Percentiles rank a stretch among this genome's conserved stretches.
These are phyloP conservation scores for Pythium dissotocum DNA, from an alignment of 352 stramenopile genomes.

Conservation along the genomic window DNA sequence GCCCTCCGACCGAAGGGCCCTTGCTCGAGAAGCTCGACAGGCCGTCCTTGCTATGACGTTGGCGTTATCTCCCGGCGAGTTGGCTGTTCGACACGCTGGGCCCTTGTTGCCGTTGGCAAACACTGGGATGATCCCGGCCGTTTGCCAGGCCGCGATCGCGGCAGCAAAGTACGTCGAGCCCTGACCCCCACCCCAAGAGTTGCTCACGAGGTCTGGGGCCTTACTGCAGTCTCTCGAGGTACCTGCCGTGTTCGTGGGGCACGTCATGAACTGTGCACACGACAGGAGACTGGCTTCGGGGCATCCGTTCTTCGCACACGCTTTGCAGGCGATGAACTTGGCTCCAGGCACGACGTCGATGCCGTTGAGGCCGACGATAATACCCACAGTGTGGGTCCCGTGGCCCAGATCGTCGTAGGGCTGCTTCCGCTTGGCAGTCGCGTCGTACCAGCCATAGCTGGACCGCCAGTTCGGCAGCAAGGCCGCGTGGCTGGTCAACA, in stretches of 20 bases:
- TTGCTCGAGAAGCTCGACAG: conserved; percentile 14
- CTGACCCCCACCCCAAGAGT: conserved; percentile 18
- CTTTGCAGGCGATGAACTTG: too few relatives aligned
- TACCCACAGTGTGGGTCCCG: conserved; percentile 13
- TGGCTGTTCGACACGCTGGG: too few relatives aligned
- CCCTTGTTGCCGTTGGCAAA: too few relatives aligned
- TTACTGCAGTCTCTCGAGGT: conserved; percentile 25
- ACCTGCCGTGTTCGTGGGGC: conserved; percentile 8
- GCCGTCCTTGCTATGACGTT: conserved; percentile 24
- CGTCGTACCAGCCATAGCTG: conserved; percentile 25
- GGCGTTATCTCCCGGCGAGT: too few relatives aligned
- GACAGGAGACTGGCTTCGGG: conserved; percentile 20
- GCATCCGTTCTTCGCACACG: conserved; percentile 21
- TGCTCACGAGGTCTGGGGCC: conserved; percentile 27
- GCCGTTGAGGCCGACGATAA: conserved; percentile 13
- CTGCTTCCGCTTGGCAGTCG: too few relatives aligned
- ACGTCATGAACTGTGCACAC: conserved; percentile 33
- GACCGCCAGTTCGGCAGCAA: conserved; percentile 23
- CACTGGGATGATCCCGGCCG: too few relatives aligned
- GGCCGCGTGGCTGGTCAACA: background rate
- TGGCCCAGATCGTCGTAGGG: conserved; percentile 24
- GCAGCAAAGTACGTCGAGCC: too few relatives aligned
- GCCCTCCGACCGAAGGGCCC: conserved; percentile 11
- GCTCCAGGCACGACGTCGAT: conserved; percentile 15
- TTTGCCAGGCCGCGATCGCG: too few relatives aligned